Percentiles rank a stretch among this genome's conserved stretches.
Conservation (phyloP, 495 filamentous ascomycete species). For the Cryomyces minteri region DNA sequence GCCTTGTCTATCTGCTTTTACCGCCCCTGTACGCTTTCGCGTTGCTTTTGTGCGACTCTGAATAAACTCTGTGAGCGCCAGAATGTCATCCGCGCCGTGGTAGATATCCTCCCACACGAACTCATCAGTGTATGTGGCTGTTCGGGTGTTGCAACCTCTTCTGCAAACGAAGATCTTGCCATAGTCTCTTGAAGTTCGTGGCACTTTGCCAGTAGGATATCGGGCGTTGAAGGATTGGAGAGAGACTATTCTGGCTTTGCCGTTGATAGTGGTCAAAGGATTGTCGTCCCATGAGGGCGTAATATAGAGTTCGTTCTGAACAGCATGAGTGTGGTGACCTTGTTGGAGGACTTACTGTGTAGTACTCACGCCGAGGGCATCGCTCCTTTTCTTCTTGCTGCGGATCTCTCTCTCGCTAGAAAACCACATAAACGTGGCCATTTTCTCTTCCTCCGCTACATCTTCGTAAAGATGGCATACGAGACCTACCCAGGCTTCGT, state of each 20-base stretch:
- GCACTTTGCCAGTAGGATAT: constrained; percentile 62
- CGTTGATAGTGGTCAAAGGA: constrained; percentile 76
- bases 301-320: constrained; percentile 77
- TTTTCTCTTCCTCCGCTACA: constrained; percentile 22
- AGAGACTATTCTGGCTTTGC: constrained; percentile 67
- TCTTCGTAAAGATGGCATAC: constrained; percentile 55
- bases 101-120: constrained; percentile 83
- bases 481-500: constrained; percentile 81
- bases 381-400: constrained; percentile 63
- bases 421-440: constrained; percentile 45
- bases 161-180: constrained; percentile 87
- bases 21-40: constrained; percentile 32
- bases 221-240: constrained; percentile 37
- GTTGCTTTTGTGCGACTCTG: constrained; percentile 51
- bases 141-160: constrained; percentile 70
- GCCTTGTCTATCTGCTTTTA: constrained; percentile 19
- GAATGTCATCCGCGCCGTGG: constrained; percentile 40
- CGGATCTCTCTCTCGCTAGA: constrained; percentile 76
- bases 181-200: constrained; percentile 51
- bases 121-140: constrained; percentile 80
- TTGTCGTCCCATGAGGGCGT: constrained; percentile 72
- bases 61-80: constrained; percentile 42
- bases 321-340: constrained; percentile 1
- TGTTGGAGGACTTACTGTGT: background rate
- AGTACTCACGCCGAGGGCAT: constrained; percentile 44